These are phyloP conservation scores for Eimeria tenella DNA, from an alignment of 169 alveolate genomes.

Conservation along the genomic window DNA sequence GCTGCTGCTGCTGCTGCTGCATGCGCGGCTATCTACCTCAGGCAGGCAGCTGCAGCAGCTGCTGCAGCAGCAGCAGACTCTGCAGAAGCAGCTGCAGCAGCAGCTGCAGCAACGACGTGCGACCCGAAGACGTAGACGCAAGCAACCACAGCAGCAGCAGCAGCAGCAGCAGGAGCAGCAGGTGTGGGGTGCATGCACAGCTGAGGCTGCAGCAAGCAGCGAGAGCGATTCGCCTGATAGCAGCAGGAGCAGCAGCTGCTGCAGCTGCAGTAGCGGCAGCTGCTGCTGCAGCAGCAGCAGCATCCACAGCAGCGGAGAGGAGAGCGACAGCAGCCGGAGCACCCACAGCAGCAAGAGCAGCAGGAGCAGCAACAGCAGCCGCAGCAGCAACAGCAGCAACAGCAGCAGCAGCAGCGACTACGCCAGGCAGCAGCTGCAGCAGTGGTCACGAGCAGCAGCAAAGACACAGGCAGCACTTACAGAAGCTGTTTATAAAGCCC, in stretches of 20 bases:
- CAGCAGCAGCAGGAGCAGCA: neutral
- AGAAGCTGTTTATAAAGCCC: neutral
- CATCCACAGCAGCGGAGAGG: too few species aligned
- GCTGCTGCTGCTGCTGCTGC: conserved; percentile 26
- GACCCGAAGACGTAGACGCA: neutral
- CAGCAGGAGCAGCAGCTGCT: neutral
- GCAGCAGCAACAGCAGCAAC: too few species aligned
- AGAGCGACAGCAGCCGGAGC: too few species aligned
- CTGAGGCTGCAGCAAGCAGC: neutral
- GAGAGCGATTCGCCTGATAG: neutral
- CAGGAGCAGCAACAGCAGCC: too few species aligned
- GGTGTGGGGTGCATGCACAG: conserved; percentile 12
- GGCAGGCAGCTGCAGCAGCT: conserved; percentile 18
- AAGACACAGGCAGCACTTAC: neutral
- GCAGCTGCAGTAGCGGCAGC: neutral
- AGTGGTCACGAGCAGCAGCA: neutral
- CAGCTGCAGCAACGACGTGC: neutral
- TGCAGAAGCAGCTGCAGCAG: conserved; percentile 4
- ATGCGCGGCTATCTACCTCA: neutral
- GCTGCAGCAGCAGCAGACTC: conserved; percentile 21
- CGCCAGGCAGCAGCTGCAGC: conserved; percentile 28
- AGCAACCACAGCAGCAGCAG: neutral
- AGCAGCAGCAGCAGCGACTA: conserved; percentile 27
- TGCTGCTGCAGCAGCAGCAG: neutral
- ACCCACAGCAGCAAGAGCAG: too few species aligned